Evolutionary conservation across 441 rosid species (phyloP), one percentile per base, ranked within the genome.

Genomic region (Populus hybrid): DNA sequence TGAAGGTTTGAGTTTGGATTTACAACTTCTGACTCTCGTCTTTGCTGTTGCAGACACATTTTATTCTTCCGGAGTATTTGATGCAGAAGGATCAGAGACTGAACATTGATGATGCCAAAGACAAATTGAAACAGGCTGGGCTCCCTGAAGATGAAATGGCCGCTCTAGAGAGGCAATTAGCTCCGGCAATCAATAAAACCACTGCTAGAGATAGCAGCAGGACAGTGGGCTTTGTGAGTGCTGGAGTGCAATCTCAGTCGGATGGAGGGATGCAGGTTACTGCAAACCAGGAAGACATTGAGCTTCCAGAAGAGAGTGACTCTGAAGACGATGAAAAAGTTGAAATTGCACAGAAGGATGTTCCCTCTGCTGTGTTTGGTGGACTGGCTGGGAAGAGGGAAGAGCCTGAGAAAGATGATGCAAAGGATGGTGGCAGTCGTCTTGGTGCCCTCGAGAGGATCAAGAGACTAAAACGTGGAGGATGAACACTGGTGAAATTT

Each of bases 121-220:
- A 92, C 84, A 94, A 88, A 79, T 69, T 94, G 86, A 96, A 92
- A 82, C 85, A 79, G 76, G 98, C 98, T 0, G 98, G 98, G 10
- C 78, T 91, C 21, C 86, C 89, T 0, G 99, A 94, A 35, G 97
- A 95, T 74, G 97, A 95, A 79, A 95, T 95, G 99, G 98, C 92
- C 0, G 94, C 98, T 36, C 82, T 95, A 5, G 99, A 94, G 86
- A 91, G 94, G 85, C 97, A 94, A 76, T 82, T 95, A 24, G 94
- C 89, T 0, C 95, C 98, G 40, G 77, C 82, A 6, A 82, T 79
- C 76, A 84, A 75, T 35, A 79, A 80, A 14, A 64, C 71, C 3
- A 14, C 81, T 10, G 74, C 76, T 1, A 90, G 88, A 78, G 96
- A 95, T 32, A 77, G 73, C 75, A 79, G 80, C 77, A 85, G 93